These are phyloP conservation scores for Spatholobus suberectus DNA, from an alignment of 306 rosid genomes.

Conservation along the genomic window DNA sequence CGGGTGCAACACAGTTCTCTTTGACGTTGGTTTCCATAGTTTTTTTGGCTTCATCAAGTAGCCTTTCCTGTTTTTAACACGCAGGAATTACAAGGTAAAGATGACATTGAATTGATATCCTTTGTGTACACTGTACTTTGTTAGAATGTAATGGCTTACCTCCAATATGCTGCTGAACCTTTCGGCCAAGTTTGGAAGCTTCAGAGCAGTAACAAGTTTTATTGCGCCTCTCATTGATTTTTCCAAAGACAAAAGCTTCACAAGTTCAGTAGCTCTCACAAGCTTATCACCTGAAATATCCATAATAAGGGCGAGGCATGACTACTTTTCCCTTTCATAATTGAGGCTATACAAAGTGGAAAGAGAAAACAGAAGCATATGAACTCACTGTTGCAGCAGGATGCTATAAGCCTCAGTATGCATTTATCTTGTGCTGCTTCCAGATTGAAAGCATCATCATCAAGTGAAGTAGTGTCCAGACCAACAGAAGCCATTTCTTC, in stretches of 20 bases:
- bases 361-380: not conserved
- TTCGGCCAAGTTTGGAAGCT: conserved; percentile 95
- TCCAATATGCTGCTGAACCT: conserved; percentile 83
- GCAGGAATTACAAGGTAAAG: conserved; percentile 29
- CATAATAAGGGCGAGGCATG: not conserved
- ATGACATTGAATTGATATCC: conserved; percentile 19
- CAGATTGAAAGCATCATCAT: conserved; percentile 79
- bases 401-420: conserved; percentile 87
- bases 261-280: conserved; percentile 87
- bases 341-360: conserved; percentile 21
- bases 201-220: conserved; percentile 85
- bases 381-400: conserved; percentile 89
- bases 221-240: conserved; percentile 94
- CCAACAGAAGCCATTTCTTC: conserved; percentile 75
- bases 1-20: conserved; percentile 40
- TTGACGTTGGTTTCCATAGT: conserved; percentile 41
- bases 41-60: conserved; percentile 60
- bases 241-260: conserved; percentile 83
- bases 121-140: not conserved
- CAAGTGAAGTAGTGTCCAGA: conserved; percentile 67
- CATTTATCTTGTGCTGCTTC: conserved; percentile 98
- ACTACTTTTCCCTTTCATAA: conserved; percentile 18
- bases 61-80: conserved; percentile 66
- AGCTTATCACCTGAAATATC: conserved; percentile 88
- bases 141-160: conserved; percentile 53